phyloP scores from a whole-genome alignment of 108 stramenopile species.

The Chaetoceros tenuissimus region DNA sequence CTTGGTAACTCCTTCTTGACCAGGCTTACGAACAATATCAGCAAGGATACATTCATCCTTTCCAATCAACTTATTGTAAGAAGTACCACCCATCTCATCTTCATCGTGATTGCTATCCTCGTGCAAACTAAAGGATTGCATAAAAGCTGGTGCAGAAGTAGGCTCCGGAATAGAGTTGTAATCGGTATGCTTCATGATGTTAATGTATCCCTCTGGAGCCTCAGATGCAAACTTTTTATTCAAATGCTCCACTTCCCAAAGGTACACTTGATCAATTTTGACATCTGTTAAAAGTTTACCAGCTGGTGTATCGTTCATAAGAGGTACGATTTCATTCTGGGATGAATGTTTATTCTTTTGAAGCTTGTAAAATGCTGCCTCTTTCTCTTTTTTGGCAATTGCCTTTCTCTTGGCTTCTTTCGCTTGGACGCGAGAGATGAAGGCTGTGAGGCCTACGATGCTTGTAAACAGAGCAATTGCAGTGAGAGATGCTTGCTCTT shows the following conservation, averaged over 20 bases:
- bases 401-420: constrained; percentile 4
- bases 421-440: not conserved
- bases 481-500: not conserved
- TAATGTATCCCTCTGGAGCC: constrained; percentile 13
- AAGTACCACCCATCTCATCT: constrained; percentile 13
- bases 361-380: not conserved
- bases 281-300: constrained; percentile 49
- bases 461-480: not conserved
- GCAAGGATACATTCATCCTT: constrained; percentile 78
- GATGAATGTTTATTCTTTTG: not conserved
- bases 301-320: constrained; percentile 14
- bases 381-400: not conserved
- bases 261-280: constrained; percentile 43
- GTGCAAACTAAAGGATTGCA: not conserved
- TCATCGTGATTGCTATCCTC: not conserved
- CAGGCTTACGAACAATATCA: constrained; percentile 74
- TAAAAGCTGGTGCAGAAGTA: not conserved
- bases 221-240: constrained; percentile 45
- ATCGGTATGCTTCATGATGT: not conserved
- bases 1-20: constrained; percentile 20
- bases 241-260: constrained; percentile 75
- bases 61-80: constrained; percentile 80
- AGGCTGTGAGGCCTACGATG: not conserved
- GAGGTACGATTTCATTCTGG: not conserved
- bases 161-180: constrained; percentile 2